Evolutionary conservation across 176 grass and related monocot genomes (phyloP).

Genomic region (Oryza australiensis): DNA sequence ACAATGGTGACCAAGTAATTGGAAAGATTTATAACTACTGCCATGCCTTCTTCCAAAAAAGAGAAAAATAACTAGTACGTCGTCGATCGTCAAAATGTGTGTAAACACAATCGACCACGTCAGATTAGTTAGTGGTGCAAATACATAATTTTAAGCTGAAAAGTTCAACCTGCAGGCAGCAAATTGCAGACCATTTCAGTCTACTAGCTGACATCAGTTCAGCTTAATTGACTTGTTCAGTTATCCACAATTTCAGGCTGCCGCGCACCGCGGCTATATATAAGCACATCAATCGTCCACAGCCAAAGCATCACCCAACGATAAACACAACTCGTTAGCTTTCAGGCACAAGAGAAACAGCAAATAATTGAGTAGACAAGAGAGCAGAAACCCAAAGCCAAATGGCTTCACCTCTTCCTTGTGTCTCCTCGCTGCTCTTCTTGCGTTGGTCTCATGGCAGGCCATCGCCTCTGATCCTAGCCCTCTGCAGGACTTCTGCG

Average conservation of each 20-base stretch:
- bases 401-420: background rate
- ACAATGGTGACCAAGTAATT: too few relatives aligned
- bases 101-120: background rate
- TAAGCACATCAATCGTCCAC: too few relatives aligned
- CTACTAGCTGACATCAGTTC: background rate
- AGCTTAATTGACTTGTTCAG: background rate
- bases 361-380: too few relatives aligned
- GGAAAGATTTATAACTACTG: too few relatives aligned
- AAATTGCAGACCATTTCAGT: background rate
- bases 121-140: background rate
- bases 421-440: background rate
- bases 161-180: too few relatives aligned
- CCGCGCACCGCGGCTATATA: background rate
- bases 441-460: background rate
- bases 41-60: too few relatives aligned
- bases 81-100: background rate
- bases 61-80: background rate
- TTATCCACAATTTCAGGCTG: background rate
- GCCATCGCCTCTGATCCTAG: background rate
- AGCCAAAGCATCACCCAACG: background rate
- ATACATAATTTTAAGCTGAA: background rate
- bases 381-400: background rate
- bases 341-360: too few relatives aligned
- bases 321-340: too few relatives aligned
- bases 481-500: constrained; percentile 12